phyloP scores from a whole-genome alignment of 23 red algal species.

The Cyanidioschyzon merolae region DNA sequence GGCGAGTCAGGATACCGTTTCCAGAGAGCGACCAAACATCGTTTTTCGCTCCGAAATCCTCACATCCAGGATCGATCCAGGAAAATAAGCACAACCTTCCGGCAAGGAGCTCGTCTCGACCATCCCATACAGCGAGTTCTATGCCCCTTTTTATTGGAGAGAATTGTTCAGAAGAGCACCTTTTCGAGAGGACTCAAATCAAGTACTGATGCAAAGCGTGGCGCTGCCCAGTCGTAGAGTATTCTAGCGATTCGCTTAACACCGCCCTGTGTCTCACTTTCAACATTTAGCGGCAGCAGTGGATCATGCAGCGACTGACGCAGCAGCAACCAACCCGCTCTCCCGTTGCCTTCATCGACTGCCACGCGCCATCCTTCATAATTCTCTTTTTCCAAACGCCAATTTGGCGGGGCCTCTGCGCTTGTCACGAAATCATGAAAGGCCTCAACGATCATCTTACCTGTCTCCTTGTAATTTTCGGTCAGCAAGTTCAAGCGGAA shows the following conservation, averaged over 20 bases:
- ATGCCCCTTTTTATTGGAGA: no score
- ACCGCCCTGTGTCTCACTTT: conserved; percentile 46
- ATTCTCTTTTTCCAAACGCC: conserved; percentile 48
- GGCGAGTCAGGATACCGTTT: no score
- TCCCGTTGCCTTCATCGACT: conserved; percentile 57
- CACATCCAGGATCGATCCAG: no score
- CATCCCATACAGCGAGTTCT: no score
- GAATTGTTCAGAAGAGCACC: background rate
- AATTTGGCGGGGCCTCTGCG: conserved; percentile 22
- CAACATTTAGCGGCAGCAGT: conserved; percentile 69
- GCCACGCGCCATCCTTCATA: conserved; percentile 74
- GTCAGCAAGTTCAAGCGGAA: conserved; percentile 45
- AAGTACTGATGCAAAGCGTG: background rate
- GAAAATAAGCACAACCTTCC: no score
- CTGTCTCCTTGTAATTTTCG: conserved; percentile 20
- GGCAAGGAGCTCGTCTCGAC: no score
- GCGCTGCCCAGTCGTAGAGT: conserved; percentile 8
- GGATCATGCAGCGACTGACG: conserved; percentile 75
- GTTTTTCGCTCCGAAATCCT: no score
- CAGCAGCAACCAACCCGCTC: conserved; percentile 69
- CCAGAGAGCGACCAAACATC: no score
- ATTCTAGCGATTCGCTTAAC: conserved; percentile 27
- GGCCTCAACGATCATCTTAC: conserved; percentile 39
- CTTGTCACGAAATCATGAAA: conserved; percentile 36
- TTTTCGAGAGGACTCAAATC: conserved; percentile 14